Base-by-base conservation (phyloP, 2,329 filamentous ascomycete genomes). In the Aspergillus sp. region DNA sequence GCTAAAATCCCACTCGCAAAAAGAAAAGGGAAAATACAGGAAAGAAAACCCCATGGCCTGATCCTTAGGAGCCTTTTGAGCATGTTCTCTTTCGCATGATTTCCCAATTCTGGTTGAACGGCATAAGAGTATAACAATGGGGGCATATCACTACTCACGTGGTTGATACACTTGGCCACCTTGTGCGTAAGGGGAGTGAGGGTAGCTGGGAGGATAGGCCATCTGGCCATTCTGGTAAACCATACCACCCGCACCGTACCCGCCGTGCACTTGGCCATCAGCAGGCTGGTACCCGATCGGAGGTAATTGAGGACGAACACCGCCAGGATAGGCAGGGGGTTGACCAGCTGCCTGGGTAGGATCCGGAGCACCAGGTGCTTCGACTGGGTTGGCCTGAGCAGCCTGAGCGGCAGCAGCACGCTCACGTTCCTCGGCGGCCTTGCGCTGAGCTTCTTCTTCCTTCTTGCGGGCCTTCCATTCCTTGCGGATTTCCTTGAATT, bases 401-500 rank as follows among this genome's bases (percentile, higher is more conserved):
- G 74, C 74, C 30, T 76, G 75, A 4, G 77, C 82, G 29, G 79
- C 79, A 7, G 79, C 67, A 82, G 83, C 47, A 50, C 90, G 86
- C 52, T 83, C 78, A 54, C 84, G 79, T 63, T 96, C 90, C 54
- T 97, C 91, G 7, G 90, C 88, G 8, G 85, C 86, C 75, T 96
- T 96, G 62, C 90, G 86, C 58, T 82, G 78, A 44, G 84, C 84
- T 56, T 97, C 91, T 60, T 97, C 91, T 67, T 97, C 93, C 87
- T 98, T 98, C 81, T 97, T 97, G 62, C 93, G 88, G 35, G 88
- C 87, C 74, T 97, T 98, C 93, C 93, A 98, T 64, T 97, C 91
- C 66, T 97, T 97, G 53, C 93, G 86, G 50, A 97, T 96, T 64
- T 98, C 93, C 67, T 98, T 98, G 74, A 98, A 97, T 69, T 97